A percentile compares a stretch with the other conserved stretches of the same genome.
Conservation (phyloP, 257 asterid genomes). For the Echites panduratus region DNA sequence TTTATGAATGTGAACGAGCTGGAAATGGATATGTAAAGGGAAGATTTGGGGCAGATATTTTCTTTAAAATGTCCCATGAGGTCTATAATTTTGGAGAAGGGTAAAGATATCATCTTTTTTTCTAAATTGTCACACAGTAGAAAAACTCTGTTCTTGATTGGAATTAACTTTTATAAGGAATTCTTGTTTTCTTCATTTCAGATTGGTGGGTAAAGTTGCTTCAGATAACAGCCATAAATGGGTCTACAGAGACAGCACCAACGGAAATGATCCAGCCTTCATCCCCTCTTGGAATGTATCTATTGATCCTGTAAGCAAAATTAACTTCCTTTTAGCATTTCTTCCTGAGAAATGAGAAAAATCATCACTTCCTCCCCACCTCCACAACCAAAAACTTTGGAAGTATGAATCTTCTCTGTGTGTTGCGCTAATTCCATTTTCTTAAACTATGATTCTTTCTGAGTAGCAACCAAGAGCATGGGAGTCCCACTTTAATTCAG, state of each 20-base stretch:
- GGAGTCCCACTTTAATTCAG: conserved; percentile 81
- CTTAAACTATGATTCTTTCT: background rate
- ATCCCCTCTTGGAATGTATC: conserved; percentile 65
- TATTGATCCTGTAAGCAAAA: conserved; percentile 53
- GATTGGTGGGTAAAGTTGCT: conserved; percentile 85
- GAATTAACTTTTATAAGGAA: background rate
- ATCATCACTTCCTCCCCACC: background rate
- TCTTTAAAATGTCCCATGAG: conserved; percentile 83
- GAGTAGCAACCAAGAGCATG: conserved; percentile 77
- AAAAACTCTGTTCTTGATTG: background rate
- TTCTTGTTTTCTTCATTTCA: conserved; percentile 22
- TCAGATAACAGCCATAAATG: conserved; percentile 78
- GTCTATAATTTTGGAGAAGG: conserved; percentile 88
- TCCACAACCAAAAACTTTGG: background rate
- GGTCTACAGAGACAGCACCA: conserved; percentile 58
- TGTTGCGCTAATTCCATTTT: conserved; percentile 3
- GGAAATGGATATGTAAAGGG: conserved; percentile 41
- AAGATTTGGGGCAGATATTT: conserved; percentile 69
- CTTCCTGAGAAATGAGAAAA: background rate
- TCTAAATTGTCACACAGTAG: background rate
- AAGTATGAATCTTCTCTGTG: background rate
- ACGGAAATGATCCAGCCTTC: conserved; percentile 48
- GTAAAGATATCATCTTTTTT: conserved; percentile 24
- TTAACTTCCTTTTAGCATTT: background rate
- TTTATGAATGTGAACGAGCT: conserved; percentile 53